These are phyloP conservation scores for Coemansia sp. DNA, from an alignment of 371 early-diverging fungal species.

Conservation along the genomic window DNA sequence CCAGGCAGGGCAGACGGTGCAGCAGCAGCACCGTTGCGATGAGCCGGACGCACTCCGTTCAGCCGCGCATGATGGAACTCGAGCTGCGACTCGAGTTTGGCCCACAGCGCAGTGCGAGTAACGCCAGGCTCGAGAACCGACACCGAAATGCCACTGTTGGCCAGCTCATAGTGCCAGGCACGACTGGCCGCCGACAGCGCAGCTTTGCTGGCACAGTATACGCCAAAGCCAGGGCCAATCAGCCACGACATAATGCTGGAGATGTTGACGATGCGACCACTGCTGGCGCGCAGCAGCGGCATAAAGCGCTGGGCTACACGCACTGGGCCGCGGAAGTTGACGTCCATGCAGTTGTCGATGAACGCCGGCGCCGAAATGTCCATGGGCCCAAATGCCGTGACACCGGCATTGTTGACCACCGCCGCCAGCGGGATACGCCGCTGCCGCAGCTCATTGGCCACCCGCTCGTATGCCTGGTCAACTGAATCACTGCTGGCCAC, in stretches of 20 bases:
- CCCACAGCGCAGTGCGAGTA: conserved; percentile 48
- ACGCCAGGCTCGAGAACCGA: conserved; percentile 49
- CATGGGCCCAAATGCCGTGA: conserved; percentile 50
- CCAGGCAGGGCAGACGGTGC: conserved; percentile 36
- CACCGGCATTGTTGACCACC: conserved; percentile 53
- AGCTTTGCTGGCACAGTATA: conserved; percentile 53
- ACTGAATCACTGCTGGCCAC: conserved; percentile 38
- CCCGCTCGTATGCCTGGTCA: conserved; percentile 24
- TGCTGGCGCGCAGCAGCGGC: conserved; percentile 42
- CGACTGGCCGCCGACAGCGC: conserved; percentile 48
- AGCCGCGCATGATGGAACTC: conserved; percentile 47
- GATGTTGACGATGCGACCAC: conserved; percentile 51
- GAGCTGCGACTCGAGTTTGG: conserved; percentile 49
- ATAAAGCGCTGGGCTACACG: conserved; percentile 47
- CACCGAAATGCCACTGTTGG: conserved; percentile 36
- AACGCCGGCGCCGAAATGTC: conserved; percentile 37
- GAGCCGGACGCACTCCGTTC: conserved; percentile 25
- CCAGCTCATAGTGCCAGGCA: conserved; percentile 50
- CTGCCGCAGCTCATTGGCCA: conserved; percentile 24
- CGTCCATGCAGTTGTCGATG: conserved; percentile 41
- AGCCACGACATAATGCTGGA: conserved; percentile 52
- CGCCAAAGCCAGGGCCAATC: conserved; percentile 51
- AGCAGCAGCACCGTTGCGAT: not conserved
- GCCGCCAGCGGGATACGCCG: conserved; percentile 40
- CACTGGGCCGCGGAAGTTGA: conserved; percentile 51